These are phyloP conservation scores for Sporothrix curviconia DNA, from an alignment of 2,329 filamentous ascomycete species.

Conservation along the genomic window DNA sequence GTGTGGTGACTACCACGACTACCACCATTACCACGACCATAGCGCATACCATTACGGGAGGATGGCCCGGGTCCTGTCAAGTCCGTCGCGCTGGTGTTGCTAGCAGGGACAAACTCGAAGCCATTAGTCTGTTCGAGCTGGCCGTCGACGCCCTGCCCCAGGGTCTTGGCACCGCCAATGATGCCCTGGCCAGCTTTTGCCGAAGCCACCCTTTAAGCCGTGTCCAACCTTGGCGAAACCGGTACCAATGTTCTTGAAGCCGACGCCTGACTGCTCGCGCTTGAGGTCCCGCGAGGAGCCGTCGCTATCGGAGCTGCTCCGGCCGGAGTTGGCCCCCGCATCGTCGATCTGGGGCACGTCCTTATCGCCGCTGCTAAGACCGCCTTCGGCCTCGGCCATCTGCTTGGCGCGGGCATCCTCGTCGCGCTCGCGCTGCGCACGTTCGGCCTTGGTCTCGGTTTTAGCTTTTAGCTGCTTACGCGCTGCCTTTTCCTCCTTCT, in stretches of 20 bases:
- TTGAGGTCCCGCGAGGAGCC: slow-evolving; percentile 9
- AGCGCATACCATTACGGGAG: not conserved
- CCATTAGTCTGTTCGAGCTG: slow-evolving; percentile 51
- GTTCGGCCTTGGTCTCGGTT: slow-evolving; percentile 46
- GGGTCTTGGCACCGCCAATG: slow-evolving; percentile 38
- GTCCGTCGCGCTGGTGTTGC: not conserved
- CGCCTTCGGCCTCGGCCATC: slow-evolving; percentile 44
- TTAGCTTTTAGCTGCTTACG: slow-evolving; percentile 47
- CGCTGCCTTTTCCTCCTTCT: slow-evolving; percentile 57
- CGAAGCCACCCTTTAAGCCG: too few species aligned
- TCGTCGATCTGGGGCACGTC: slow-evolving; percentile 45
- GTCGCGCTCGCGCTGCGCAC: slow-evolving; percentile 37
- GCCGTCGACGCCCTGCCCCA: slow-evolving; percentile 44
- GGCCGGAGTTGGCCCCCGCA: slow-evolving; percentile 16
- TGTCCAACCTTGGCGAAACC: slow-evolving; percentile 28
- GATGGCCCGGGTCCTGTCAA: not conserved
- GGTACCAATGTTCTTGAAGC: too few species aligned
- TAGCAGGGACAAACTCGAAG: slow-evolving; percentile 36
- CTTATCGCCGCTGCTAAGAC: slow-evolving; percentile 46
- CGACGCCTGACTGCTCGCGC: slow-evolving; percentile 21
- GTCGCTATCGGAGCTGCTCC: slow-evolving; percentile 15
- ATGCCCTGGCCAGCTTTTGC: slow-evolving; percentile 42
- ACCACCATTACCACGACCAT: too few species aligned
- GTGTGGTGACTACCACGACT: not conserved
- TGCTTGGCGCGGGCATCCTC: slow-evolving; percentile 45